Evolutionary conservation across 352 stramenopile genomes (phyloP).

Genomic region (Pythium aquatile): DNA sequence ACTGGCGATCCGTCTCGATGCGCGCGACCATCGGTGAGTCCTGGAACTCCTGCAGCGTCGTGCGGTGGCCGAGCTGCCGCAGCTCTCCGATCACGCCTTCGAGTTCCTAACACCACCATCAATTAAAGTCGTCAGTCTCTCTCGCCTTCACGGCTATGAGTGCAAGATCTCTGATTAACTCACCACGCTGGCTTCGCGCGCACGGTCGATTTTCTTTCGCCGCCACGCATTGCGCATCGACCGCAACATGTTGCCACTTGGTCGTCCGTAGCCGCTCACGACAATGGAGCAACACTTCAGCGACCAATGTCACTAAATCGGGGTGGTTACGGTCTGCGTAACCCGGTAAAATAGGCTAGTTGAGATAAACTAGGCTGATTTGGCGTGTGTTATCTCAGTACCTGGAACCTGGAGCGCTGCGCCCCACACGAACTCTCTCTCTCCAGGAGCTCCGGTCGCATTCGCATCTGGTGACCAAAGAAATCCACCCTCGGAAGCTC

Average conservation of each 20-base stretch:
- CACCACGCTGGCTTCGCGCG: conserved; percentile 48
- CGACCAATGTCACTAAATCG: conserved; percentile 1
- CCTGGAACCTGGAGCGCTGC: conserved; percentile 13
- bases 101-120: conserved; percentile 39
- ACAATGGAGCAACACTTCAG: neutral
- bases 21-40: conserved; percentile 57
- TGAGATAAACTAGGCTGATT: conserved; percentile 16
- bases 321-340: neutral
- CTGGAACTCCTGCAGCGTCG: conserved; percentile 71
- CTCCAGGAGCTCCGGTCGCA: conserved; percentile 3
- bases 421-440: conserved; percentile 29
- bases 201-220: conserved; percentile 37
- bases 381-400: conserved; percentile 19
- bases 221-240: conserved; percentile 36
- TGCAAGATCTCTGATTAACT: neutral
- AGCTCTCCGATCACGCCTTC: conserved; percentile 57
- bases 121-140: neutral
- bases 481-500: conserved; percentile 9
- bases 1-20: conserved; percentile 54
- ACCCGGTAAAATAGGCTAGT: neutral
- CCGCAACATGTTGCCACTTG: conserved; percentile 14
- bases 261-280: neutral
- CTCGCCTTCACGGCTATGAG: neutral
- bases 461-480: conserved; percentile 8
- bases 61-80: conserved; percentile 47